Evolutionary conservation across 352 stramenopile genomes (phyloP).

Genomic region (Phytopythium oedochilum): DNA sequence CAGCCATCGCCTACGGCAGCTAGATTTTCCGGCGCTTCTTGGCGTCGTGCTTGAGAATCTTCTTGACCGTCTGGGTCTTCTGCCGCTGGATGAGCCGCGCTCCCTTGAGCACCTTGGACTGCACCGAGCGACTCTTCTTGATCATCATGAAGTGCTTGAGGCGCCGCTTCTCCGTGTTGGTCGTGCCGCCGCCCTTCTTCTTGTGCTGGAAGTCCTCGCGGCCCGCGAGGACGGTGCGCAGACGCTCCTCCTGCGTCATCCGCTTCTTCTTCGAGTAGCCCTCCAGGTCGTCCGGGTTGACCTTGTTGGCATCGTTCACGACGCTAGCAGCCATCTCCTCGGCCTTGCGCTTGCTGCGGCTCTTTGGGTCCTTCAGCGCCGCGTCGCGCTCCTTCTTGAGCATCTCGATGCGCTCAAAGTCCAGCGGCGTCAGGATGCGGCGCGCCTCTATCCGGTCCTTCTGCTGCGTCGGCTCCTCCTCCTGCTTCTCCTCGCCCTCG

Average conservation of each 20-base stretch:
- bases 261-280: conserved; percentile 90
- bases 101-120: conserved; percentile 85
- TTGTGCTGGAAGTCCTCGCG: conserved; percentile 92
- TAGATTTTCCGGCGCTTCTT: conserved; percentile 77
- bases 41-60: conserved; percentile 83
- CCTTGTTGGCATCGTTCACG: conserved; percentile 51
- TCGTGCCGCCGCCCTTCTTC: conserved; percentile 92
- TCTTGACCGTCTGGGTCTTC: conserved; percentile 81
- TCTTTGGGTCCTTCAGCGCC: conserved; percentile 78
- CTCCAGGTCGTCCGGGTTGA: conserved; percentile 75
- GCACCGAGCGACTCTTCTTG: conserved; percentile 91
- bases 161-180: conserved; percentile 97
- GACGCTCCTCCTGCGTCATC: conserved; percentile 79
- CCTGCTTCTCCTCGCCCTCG: background rate
- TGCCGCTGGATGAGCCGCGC: conserved; percentile 79
- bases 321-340: conserved; percentile 56
- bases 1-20: too few relatives aligned
- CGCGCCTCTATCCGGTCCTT: conserved; percentile 81
- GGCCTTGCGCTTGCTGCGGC: conserved; percentile 73
- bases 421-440: conserved; percentile 86
- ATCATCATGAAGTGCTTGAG: conserved; percentile 99
- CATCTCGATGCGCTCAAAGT: conserved; percentile 89
- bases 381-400: conserved; percentile 87
- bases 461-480: conserved; percentile 46
- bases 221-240: conserved; percentile 84